Evolutionary conservation across 2,329 filamentous ascomycete genomes (phyloP).

Genomic region (Ambrosiella cleistominuta): DNA sequence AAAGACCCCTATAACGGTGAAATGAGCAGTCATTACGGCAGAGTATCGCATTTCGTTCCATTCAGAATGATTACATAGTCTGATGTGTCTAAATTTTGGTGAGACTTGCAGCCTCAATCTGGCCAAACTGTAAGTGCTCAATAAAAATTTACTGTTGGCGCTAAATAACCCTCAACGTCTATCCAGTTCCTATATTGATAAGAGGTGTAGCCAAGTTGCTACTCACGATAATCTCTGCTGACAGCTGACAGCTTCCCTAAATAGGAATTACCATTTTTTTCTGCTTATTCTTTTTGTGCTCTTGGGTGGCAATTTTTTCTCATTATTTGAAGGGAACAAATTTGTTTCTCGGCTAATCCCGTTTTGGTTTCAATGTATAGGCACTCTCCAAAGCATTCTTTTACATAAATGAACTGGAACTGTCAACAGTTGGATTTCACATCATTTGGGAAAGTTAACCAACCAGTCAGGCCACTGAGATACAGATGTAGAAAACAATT

Average conservation of each 20-base stretch:
- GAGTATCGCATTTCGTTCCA: too few relatives aligned
- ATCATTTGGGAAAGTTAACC: not conserved
- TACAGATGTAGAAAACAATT: not conserved
- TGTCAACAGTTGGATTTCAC: not conserved
- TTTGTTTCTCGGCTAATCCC: not conserved
- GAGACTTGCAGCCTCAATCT: too few relatives aligned
- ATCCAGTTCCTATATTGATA: too few relatives aligned
- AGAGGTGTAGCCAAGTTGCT: too few relatives aligned
- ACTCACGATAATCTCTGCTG: too few relatives aligned
- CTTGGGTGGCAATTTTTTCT: not conserved
- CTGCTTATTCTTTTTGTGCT: not conserved
- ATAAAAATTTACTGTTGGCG: too few relatives aligned
- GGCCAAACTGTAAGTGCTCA: too few relatives aligned
- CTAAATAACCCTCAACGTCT: too few relatives aligned
- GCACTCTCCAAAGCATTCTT: not conserved
- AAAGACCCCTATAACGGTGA: too few relatives aligned
- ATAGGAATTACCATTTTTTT: not conserved
- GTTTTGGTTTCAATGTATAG: not conserved
- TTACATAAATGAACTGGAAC: not conserved
- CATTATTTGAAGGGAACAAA: not conserved
- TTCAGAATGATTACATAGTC: too few relatives aligned
- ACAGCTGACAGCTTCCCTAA: not conserved
- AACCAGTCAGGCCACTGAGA: not conserved
- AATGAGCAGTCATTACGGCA: too few relatives aligned
- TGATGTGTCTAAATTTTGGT: too few relatives aligned